Percentiles rank a stretch among this genome's conserved stretches.
Conservation (phyloP, 495 filamentous ascomycete species). For the Saxispiralis lemnorum region DNA sequence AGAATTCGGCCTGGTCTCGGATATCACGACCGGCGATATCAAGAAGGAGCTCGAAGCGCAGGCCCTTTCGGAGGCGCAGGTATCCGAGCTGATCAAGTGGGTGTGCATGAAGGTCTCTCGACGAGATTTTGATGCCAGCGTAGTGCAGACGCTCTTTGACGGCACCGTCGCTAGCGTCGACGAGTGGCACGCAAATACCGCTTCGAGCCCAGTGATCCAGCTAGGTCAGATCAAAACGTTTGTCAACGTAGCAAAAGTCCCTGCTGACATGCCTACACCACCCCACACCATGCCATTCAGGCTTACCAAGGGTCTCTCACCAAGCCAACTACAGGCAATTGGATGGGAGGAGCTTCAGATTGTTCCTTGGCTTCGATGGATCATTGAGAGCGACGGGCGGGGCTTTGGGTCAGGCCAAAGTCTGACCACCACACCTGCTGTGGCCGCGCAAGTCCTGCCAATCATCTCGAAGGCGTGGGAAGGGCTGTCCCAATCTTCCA, state of each 20-base stretch:
- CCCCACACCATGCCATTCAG: conserved; percentile 63
- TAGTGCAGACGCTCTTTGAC: conserved; percentile 48
- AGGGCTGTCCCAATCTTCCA: conserved; percentile 42
- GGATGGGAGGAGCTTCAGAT: conserved; percentile 71
- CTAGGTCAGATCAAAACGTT: conserved; percentile 59
- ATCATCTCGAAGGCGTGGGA: conserved; percentile 85
- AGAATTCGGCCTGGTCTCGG: conserved; percentile 61
- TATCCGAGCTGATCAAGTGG: conserved; percentile 71
- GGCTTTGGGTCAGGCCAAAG: conserved; percentile 33
- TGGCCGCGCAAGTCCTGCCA: conserved; percentile 59
- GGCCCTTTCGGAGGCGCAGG: conserved; percentile 55
- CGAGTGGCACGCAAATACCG: conserved; percentile 33
- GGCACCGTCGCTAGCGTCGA: conserved; percentile 65
- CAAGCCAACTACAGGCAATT: conserved; percentile 51
- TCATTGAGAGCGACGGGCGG: conserved; percentile 38
- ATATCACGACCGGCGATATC: conserved; percentile 75
- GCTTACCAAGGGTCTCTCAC: conserved; percentile 45
- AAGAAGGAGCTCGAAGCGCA: conserved; percentile 57
- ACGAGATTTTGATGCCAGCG: conserved; percentile 47
- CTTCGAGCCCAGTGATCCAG: conserved; percentile 44
- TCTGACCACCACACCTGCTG: conserved; percentile 50
- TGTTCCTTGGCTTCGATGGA: conserved; percentile 63
- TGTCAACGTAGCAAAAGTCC: conserved; percentile 54
- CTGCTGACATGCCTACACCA: conserved; percentile 69
- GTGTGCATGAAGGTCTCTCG: conserved; percentile 45